These are phyloP conservation scores for Chaetomium tenue DNA, from an alignment of 495 filamentous ascomycete species.

Conservation along the genomic window DNA sequence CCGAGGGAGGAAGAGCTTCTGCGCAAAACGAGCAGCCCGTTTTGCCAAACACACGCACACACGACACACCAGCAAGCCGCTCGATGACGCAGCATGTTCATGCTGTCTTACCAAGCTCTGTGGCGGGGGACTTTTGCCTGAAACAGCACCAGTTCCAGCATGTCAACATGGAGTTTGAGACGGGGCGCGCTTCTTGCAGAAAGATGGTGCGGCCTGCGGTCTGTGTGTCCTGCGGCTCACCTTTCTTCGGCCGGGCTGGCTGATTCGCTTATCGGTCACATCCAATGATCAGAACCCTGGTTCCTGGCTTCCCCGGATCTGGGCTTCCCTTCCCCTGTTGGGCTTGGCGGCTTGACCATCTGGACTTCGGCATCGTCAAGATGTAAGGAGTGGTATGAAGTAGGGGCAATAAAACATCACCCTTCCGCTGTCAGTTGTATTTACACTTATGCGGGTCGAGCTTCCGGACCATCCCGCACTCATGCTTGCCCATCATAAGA, in stretches of 20 bases:
- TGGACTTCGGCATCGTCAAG: background rate
- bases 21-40: no score
- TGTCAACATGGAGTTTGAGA: slow-evolving; percentile 15
- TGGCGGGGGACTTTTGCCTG: slow-evolving; percentile 5
- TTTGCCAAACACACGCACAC: no score
- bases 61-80: background rate
- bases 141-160: slow-evolving; percentile 22
- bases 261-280: slow-evolving; percentile 13
- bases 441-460: background rate
- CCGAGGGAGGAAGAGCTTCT: background rate
- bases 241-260: background rate
- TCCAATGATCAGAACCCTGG: background rate
- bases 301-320: slow-evolving; percentile 20
- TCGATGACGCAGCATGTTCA: slow-evolving; percentile 1
- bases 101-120: background rate
- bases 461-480: background rate
- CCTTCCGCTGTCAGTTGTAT: background rate
- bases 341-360: background rate
- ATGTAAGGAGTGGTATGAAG: background rate
- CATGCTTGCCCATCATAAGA: no score
- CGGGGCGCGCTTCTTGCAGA: background rate
- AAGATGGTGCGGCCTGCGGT: background rate
- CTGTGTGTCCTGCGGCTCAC: slow-evolving; percentile 8
- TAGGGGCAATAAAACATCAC: background rate
- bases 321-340: background rate